Conservation (phyloP, 768 basidiomycete genomes). For the Russula lepida region DNA sequence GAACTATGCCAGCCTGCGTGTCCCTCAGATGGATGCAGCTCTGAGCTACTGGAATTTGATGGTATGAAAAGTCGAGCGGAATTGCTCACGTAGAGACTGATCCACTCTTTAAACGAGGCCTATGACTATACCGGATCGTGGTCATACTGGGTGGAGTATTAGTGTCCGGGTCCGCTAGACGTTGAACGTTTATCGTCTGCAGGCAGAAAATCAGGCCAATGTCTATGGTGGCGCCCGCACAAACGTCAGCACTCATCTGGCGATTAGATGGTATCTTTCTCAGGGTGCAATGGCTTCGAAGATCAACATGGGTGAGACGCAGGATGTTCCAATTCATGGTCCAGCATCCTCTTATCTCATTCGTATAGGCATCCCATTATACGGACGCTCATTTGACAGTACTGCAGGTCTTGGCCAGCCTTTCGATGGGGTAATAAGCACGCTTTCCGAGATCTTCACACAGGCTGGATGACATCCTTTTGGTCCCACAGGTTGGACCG, state of each 20-base stretch:
- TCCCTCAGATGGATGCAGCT: neutral
- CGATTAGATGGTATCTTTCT: neutral
- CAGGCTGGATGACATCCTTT: neutral
- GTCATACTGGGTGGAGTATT: neutral
- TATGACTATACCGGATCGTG: neutral
- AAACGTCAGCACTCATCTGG: neutral
- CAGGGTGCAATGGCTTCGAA: neutral
- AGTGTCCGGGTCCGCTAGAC: neutral
- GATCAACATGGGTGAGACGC: neutral
- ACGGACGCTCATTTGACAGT: neutral
- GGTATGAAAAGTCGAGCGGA: neutral
- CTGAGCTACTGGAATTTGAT: neutral
- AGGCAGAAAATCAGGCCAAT: neutral
- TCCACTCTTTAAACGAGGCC: neutral
- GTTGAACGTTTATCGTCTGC: neutral
- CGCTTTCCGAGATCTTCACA: neutral
- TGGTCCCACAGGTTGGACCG: conserved; percentile 47
- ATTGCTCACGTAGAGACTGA: neutral
- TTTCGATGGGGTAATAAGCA: neutral
- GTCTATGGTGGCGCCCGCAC: neutral
- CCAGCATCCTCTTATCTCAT: neutral
- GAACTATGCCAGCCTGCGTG: neutral
- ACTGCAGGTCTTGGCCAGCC: neutral
- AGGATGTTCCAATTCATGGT: neutral
- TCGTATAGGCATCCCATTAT: neutral